phyloP scores from a whole-genome alignment of 148 eudicot species.

The Vaccinium corymbosum region DNA sequence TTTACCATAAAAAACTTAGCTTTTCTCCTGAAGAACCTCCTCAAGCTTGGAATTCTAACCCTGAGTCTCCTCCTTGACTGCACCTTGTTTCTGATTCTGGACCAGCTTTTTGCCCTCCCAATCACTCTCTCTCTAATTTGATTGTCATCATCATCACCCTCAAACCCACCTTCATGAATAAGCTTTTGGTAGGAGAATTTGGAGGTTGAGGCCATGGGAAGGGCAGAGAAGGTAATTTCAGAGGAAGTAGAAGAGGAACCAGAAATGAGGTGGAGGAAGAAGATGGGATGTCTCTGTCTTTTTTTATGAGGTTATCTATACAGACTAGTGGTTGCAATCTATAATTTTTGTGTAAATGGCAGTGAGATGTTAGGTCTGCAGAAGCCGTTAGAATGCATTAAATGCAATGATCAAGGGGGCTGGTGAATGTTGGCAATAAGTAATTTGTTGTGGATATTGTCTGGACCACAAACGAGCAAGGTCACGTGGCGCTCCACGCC shows the following conservation, averaged over 20 bases:
- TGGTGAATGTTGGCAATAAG: not conserved
- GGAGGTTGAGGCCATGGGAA: slow-evolving; percentile 20
- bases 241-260: not conserved
- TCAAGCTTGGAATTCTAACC: slow-evolving; percentile 56
- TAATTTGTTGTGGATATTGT: not conserved
- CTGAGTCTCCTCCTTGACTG: slow-evolving; percentile 35
- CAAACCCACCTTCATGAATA: slow-evolving; percentile 36
- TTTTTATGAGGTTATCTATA: not conserved
- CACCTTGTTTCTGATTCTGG: slow-evolving; percentile 25
- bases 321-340: not conserved
- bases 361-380: slow-evolving; percentile 21
- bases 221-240: not conserved
- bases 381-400: slow-evolving; percentile 32
- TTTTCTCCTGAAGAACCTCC: slow-evolving; percentile 47
- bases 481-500: too few species aligned
- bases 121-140: slow-evolving; percentile 23
- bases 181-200: slow-evolving; percentile 63
- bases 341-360: not conserved
- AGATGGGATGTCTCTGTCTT: not conserved
- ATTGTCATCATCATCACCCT: slow-evolving; percentile 29
- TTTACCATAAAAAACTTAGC: slow-evolving; percentile 30
- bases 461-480: not conserved
- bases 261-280: slow-evolving; percentile 2
- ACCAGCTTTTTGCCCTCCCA: slow-evolving; percentile 30
- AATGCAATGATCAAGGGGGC: slow-evolving; percentile 11